Conservation (phyloP, 1,284 basidiomycete genomes). For the Neolentinus lepideus region DNA sequence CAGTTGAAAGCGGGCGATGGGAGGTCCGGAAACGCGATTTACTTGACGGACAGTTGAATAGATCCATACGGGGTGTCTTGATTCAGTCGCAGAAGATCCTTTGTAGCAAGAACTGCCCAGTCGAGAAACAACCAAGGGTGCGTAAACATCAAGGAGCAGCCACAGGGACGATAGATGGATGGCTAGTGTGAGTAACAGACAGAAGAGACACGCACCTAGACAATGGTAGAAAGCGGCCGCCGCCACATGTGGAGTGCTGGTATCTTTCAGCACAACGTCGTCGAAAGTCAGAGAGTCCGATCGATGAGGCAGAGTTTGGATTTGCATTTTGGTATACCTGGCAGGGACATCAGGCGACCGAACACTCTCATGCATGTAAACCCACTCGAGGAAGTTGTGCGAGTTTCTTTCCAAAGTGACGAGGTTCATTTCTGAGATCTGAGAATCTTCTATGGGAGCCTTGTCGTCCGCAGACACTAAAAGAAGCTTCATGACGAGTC, state of each 20-base stretch:
- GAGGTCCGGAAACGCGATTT: not conserved
- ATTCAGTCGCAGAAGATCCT: conserved; percentile 45
- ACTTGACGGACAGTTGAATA: conserved; percentile 31
- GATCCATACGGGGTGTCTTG: conserved; percentile 49
- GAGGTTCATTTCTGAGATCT: conserved; percentile 46
- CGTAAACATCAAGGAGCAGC: conserved; percentile 6
- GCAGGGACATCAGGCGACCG: not conserved
- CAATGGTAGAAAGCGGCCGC: conserved; percentile 77
- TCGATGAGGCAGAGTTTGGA: conserved; percentile 43
- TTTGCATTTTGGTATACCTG: conserved; percentile 75
- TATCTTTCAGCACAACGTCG: conserved; percentile 51
- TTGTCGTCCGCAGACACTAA: conserved; percentile 27
- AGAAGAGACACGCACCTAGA: conserved; percentile 45
- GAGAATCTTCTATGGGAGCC: conserved; percentile 31
- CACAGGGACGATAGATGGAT: conserved; percentile 1
- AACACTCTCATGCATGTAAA: conserved; percentile 3
- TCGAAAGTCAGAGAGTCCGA: conserved; percentile 51
- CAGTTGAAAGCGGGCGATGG: not conserved
- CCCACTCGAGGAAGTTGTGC: conserved; percentile 71
- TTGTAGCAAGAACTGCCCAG: conserved; percentile 54
- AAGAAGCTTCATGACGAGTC: conserved; percentile 13
- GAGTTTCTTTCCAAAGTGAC: conserved; percentile 66
- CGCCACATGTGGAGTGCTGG: conserved; percentile 68
- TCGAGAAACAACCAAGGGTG: not conserved
- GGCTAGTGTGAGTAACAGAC: not conserved